phyloP scores from a whole-genome alignment of 73 alveolate genomes.

The Symbiodinium pilosum region DNA sequence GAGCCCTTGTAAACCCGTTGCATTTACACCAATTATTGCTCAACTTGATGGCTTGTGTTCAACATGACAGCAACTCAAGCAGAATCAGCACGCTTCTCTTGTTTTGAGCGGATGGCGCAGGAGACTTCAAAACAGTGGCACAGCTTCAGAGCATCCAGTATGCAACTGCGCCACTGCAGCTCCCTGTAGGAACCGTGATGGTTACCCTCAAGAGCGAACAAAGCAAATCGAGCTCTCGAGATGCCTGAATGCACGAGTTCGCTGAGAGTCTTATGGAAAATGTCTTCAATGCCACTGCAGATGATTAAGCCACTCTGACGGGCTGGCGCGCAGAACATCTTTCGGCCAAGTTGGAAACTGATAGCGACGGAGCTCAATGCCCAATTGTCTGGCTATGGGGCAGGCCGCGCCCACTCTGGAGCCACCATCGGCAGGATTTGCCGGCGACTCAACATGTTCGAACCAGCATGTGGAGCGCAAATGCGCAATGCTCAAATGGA shows the following conservation, averaged over 20 bases:
- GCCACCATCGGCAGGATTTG: conserved; percentile 24
- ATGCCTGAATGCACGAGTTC: neutral
- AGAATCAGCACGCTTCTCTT: conserved; percentile 4
- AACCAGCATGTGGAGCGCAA: neutral
- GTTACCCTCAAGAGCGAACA: neutral
- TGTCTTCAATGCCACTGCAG: neutral
- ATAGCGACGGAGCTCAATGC: neutral
- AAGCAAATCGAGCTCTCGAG: neutral
- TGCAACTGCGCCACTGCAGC: conserved; percentile 13
- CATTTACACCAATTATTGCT: neutral
- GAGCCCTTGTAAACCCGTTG: no score
- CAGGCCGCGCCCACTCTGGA: conserved; percentile 17
- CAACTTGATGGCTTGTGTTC: neutral
- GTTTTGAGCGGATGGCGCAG: neutral
- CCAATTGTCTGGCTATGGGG: neutral
- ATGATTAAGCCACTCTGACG: neutral
- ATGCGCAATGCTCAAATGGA: conserved; percentile 1
- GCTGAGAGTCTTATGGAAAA: neutral
- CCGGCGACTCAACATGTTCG: neutral
- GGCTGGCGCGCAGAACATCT: neutral
- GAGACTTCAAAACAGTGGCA: conserved; percentile 3
- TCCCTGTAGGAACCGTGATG: conserved; percentile 1
- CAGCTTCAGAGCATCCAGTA: conserved; percentile 8
- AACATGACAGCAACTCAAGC: neutral
- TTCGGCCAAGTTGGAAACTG: neutral